These are phyloP conservation scores for Metarhizium robertsii DNA, from an alignment of 2,329 filamentous ascomycete genomes.

Conservation along the genomic window DNA sequence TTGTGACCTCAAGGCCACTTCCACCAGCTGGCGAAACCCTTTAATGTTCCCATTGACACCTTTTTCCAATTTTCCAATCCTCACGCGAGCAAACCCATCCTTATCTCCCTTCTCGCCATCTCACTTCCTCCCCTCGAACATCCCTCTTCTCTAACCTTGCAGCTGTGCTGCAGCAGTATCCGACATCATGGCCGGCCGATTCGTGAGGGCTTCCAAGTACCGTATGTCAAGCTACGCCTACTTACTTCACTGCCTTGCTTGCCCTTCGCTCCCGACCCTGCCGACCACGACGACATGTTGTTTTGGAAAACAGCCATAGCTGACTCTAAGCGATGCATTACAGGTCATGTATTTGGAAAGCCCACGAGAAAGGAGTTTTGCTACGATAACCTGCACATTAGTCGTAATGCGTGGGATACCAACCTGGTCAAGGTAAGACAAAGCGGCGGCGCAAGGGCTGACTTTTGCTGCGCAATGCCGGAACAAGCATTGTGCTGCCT, in stretches of 20 bases:
- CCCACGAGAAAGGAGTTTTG: slow-evolving; percentile 93
- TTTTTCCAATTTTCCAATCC: background rate
- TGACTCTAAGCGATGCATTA: background rate
- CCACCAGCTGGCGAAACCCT: background rate
- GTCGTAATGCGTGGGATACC: slow-evolving; percentile 98
- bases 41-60: background rate
- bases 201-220: slow-evolving; percentile 61
- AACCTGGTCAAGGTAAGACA: slow-evolving; percentile 84
- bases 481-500: background rate
- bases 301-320: background rate
- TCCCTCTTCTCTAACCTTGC: background rate
- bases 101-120: slow-evolving; percentile 10
- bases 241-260: background rate
- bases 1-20: background rate
- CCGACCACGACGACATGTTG: background rate
- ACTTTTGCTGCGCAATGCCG: background rate
- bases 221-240: slow-evolving; percentile 35
- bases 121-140: background rate
- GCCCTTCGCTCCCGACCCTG: background rate
- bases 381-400: slow-evolving; percentile 96
- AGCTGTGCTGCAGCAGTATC: slow-evolving; percentile 9
- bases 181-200: slow-evolving; percentile 49
- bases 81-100: slow-evolving; percentile 3
- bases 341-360: slow-evolving; percentile 98
- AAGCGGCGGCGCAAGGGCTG: background rate